Conservation (phyloP, 2,329 filamentous ascomycete genomes). For the Spiromastix sp. region DNA sequence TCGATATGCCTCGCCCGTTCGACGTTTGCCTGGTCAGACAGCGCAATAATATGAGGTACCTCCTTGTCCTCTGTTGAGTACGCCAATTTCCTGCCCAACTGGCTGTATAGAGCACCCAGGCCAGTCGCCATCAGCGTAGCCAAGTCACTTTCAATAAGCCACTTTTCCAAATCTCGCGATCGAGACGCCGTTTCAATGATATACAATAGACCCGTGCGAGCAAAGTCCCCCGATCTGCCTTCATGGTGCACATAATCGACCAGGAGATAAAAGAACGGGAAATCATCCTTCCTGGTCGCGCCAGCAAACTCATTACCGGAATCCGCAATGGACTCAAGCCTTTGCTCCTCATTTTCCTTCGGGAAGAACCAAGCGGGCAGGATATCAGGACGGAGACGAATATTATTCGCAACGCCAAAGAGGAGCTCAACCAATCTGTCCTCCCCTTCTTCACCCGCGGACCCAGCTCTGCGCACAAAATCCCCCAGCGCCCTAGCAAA, state of each 20-base stretch:
- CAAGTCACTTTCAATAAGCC: conserved; percentile 94
- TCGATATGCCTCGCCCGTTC: conserved; percentile 67
- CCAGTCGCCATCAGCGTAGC: conserved; percentile 96
- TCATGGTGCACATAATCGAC: conserved; percentile 97
- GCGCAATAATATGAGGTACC: conserved; percentile 70
- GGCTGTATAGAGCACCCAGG: conserved; percentile 66
- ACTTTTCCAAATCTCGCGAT: conserved; percentile 75
- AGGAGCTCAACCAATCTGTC: conserved; percentile 82
- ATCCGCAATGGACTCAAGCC: conserved; percentile 28
- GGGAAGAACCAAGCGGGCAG: conserved; percentile 85
- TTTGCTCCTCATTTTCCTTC: conserved; percentile 30
- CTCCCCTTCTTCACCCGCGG: conserved; percentile 70
- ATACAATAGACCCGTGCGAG: conserved; percentile 84
- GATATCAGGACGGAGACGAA: conserved; percentile 77
- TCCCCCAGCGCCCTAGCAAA: conserved; percentile 85
- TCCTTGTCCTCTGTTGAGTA: conserved; percentile 42
- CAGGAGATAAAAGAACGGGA: conserved; percentile 88
- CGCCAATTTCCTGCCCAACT: conserved; percentile 48
- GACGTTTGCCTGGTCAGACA: conserved; percentile 77
- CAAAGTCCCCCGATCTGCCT: conserved; percentile 90
- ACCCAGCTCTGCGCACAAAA: conserved; percentile 61
- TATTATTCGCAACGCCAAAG: conserved; percentile 95
- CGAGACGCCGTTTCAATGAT: conserved; percentile 88
- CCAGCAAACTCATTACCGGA: conserved; percentile 63
- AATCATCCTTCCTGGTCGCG: conserved; percentile 79